A percentile compares a stretch with the other conserved stretches of the same genome.
phyloP scores from a whole-genome alignment of 1,284 basidiomycete genomes.

The Pisolithus thermaeus region DNA sequence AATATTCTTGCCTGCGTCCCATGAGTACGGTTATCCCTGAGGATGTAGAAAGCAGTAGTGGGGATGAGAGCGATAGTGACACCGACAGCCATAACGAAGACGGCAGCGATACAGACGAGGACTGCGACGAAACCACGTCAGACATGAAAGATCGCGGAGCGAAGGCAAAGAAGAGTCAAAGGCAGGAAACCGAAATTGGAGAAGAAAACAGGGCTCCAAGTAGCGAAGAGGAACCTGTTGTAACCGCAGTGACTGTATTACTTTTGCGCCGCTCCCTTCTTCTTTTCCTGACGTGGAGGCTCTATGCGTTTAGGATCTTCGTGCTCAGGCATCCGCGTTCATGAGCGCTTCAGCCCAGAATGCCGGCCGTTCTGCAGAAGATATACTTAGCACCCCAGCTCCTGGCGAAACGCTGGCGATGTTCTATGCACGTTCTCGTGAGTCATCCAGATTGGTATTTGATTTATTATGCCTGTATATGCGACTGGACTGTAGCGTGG shows the following conservation, averaged over 20 bases:
- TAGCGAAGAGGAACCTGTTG: background rate
- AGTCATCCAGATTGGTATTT: constrained; percentile 20
- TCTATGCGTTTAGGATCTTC: constrained; percentile 36
- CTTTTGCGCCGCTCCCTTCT: background rate
- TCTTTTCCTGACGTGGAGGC: background rate
- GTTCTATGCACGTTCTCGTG: constrained; percentile 81
- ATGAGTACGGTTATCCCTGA: constrained; percentile 58
- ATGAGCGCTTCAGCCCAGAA: constrained; percentile 69
- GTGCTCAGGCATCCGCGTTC: constrained; percentile 61
- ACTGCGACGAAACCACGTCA: constrained; percentile 25
- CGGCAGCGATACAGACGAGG: constrained; percentile 33
- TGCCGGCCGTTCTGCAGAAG: constrained; percentile 59
- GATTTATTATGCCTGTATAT: background rate
- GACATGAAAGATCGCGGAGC: constrained; percentile 12
- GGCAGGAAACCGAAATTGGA: constrained; percentile 18
- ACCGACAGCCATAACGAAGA: constrained; percentile 44
- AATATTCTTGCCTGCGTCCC: constrained; percentile 66
- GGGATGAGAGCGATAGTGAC: constrained; percentile 49
- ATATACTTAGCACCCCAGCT: constrained; percentile 75
- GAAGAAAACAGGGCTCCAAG: constrained; percentile 14
- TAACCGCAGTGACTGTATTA: constrained; percentile 7
- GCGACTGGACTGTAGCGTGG: background rate
- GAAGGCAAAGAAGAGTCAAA: constrained; percentile 26
- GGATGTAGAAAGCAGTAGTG: constrained; percentile 57
- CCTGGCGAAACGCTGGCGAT: constrained; percentile 84